Conservation (phyloP, 2,329 filamentous ascomycete species). For the Talaromyces islandicus region DNA sequence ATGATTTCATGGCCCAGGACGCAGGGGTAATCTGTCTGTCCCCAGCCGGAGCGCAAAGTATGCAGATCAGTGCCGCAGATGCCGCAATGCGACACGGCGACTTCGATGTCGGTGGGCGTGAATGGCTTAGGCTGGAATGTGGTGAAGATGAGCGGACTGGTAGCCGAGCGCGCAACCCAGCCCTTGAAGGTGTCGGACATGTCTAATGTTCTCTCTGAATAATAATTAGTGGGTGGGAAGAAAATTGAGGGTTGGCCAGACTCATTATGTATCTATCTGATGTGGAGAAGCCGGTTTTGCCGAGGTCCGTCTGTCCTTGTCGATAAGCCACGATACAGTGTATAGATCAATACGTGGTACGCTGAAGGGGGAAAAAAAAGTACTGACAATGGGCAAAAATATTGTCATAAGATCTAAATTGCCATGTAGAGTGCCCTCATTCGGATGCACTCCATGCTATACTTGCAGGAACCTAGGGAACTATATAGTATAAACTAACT, state of each 20-base stretch:
- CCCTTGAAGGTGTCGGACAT: slow-evolving; percentile 30
- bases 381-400: not conserved
- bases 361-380: not conserved
- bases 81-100: slow-evolving; percentile 60
- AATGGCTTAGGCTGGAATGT: slow-evolving; percentile 37
- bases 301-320: not conserved
- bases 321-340: not conserved
- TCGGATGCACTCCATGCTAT: not conserved
- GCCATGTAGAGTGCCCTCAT: not conserved
- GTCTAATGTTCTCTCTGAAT: not conserved
- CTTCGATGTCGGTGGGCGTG: slow-evolving; percentile 60
- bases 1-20: slow-evolving; percentile 63
- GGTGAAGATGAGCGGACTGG: slow-evolving; percentile 25
- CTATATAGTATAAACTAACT: not conserved
- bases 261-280: not conserved
- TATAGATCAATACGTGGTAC: too few relatives aligned
- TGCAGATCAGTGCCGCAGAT: slow-evolving; percentile 62
- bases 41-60: slow-evolving; percentile 49
- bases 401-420: not conserved
- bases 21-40: slow-evolving; percentile 37
- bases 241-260: not conserved
- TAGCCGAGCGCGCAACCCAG: slow-evolving; percentile 34
- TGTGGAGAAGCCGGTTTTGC: not conserved
- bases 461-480: not conserved
- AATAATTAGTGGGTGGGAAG: not conserved